phyloP scores from a whole-genome alignment of 495 filamentous ascomycete species.

The Lophiotrema nucula region DNA sequence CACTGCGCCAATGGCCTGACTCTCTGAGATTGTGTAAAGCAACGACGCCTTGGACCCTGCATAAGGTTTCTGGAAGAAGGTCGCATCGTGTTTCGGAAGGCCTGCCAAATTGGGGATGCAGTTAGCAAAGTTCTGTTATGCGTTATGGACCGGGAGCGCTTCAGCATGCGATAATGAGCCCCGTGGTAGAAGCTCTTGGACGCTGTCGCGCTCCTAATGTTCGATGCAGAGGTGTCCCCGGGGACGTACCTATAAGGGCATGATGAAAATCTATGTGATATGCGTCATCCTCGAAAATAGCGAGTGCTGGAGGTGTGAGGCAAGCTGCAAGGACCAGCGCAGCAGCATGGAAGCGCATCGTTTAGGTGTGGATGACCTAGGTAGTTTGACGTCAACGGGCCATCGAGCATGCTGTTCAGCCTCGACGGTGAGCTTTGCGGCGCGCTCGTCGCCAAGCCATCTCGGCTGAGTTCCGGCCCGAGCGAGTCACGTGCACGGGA shows the following conservation, averaged over 20 bases:
- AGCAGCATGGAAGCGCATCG: conserved; percentile 35
- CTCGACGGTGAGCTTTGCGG: not conserved
- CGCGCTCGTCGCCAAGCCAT: not conserved
- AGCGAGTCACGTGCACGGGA: not conserved
- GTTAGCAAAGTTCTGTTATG: no score
- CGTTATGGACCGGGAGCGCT: no score
- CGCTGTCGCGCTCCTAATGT: no score
- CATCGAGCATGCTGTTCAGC: not conserved
- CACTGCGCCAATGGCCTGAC: conserved; percentile 77
- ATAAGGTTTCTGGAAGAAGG: conserved; percentile 90
- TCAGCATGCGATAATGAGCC: no score
- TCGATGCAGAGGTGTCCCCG: no score
- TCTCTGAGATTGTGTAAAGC: conserved; percentile 85
- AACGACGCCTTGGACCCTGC: conserved; percentile 79
- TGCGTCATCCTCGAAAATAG: conserved; percentile 88
- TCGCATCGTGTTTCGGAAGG: conserved; percentile 72
- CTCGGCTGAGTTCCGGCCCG: no score
- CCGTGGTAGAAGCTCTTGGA: no score
- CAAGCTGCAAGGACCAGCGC: conserved; percentile 21
- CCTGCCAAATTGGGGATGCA: no score
- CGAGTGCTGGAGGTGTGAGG: conserved; percentile 44
- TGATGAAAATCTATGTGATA: conserved; percentile 91
- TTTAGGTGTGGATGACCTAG: conserved; percentile 6
- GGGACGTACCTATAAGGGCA: conserved; percentile 72
- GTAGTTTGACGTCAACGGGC: conserved; percentile 1